Conservation (phyloP, 257 asterid species). For the Thymus quinquecostatus region DNA sequence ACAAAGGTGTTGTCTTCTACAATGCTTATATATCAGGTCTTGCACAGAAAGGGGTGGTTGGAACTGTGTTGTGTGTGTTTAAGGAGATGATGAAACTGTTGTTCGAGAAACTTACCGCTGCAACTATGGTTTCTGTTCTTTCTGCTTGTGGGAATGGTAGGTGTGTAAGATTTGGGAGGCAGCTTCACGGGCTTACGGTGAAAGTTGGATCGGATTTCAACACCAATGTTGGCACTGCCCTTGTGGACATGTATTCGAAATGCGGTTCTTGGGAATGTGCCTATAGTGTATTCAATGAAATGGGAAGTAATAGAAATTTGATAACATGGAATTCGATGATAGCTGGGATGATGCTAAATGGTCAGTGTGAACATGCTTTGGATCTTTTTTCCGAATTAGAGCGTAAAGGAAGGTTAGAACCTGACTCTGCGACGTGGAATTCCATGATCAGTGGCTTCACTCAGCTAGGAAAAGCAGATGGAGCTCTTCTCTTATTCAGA, state of each 20-base stretch:
- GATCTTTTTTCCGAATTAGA: constrained; percentile 58
- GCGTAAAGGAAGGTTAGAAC: constrained; percentile 48
- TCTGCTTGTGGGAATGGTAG: constrained; percentile 72
- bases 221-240: constrained; percentile 67
- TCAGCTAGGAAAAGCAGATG: constrained; percentile 53
- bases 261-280: constrained; percentile 75
- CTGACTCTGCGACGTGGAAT: constrained; percentile 85
- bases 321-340: constrained; percentile 90
- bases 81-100: constrained; percentile 61
- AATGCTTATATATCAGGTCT: constrained; percentile 81
- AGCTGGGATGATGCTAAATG: constrained; percentile 74
- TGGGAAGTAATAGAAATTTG: constrained; percentile 55
- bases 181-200: constrained; percentile 60
- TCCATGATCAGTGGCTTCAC: constrained; percentile 81
- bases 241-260: constrained; percentile 84
- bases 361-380: constrained; percentile 55
- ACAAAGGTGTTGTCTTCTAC: constrained; percentile 63
- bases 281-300: constrained; percentile 53
- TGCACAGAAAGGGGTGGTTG: constrained; percentile 58
- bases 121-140: constrained; percentile 61
- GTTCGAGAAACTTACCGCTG: constrained; percentile 49
- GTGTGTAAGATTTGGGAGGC: constrained; percentile 62
- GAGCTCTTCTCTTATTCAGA: constrained; percentile 67
- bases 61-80: constrained; percentile 50
- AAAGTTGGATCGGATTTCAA: constrained; percentile 46